Evolutionary conservation across 768 basidiomycete genomes (phyloP).

Genomic region (Boletellus ananas): DNA sequence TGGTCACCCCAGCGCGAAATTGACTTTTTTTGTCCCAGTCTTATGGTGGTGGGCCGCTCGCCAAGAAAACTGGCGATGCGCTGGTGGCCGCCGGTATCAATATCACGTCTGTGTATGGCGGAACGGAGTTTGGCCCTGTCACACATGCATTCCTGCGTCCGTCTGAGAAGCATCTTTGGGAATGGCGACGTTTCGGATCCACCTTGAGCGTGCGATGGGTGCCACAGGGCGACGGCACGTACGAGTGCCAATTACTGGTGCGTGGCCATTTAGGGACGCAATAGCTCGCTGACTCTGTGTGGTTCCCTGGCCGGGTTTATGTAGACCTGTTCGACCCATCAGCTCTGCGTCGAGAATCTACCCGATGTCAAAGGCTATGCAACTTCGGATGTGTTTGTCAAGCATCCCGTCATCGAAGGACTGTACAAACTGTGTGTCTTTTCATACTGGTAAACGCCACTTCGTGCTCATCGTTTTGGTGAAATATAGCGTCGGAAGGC

Average conservation of each 20-base stretch:
- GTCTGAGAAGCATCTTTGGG: conserved; percentile 31
- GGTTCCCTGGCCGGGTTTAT: neutral
- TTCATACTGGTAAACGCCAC: no score
- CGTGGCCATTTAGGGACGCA: neutral
- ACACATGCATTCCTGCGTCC: conserved; percentile 7
- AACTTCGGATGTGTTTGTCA: conserved; percentile 41
- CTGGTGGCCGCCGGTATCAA: conserved; percentile 35
- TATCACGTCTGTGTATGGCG: conserved; percentile 34
- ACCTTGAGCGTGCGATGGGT: conserved; percentile 31
- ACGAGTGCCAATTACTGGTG: conserved; percentile 39
- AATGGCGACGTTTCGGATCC: conserved; percentile 29
- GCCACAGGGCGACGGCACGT: conserved; percentile 35
- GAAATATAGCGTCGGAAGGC: conserved; percentile 35
- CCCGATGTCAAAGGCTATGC: conserved; percentile 39
- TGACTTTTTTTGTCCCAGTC: conserved; percentile 15
- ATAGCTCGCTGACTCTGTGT: neutral
- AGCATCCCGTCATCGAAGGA: conserved; percentile 40
- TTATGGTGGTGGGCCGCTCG: conserved; percentile 36
- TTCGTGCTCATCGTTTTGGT: neutral
- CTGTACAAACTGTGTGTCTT: conserved; percentile 41
- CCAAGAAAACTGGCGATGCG: conserved; percentile 34
- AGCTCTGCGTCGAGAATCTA: conserved; percentile 32
- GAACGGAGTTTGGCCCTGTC: conserved; percentile 34
- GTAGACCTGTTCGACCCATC: conserved; percentile 28
- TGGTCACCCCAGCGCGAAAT: neutral